Evolutionary conservation across 768 basidiomycete genomes (phyloP), one percentile per base, ranked within the genome.

Genomic region (Hygrophorus pudorinus): DNA sequence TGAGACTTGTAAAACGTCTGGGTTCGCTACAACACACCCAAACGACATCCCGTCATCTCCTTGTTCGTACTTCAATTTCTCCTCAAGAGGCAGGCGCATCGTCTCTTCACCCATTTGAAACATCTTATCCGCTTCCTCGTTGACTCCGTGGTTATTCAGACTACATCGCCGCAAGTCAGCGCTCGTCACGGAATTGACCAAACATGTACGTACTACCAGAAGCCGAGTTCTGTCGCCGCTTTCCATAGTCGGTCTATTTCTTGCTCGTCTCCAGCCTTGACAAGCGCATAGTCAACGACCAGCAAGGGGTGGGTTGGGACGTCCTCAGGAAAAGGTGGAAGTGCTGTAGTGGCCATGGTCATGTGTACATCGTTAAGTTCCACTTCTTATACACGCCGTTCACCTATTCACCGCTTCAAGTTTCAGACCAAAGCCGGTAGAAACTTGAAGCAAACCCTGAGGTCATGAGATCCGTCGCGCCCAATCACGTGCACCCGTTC

Each of bases 61-160:
- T 53, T 77, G 75, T 50, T 78, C 76, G 48, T 60, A 79, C 37
- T 67, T 68, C 63, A 77, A 62, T 53, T 79, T 76, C 54, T 81
- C 78, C 13, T 71, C 72, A 39, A 73, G 47, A 0, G 75, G 73
- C 2, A 81, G 60, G 0, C 56, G 59, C 63, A 81, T 75, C 0
- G 73, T 72, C 42, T 73, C 73, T 8, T 64, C 66, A 6, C 75
- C 76, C 56, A 78, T 66, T 2, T 68, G 67, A 48, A 79, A 79
- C 73, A 81, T 77, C 0, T 55, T 61, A 24, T 70, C 53, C 5
- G 64, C 72, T 42, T 72, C 62, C 3, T 67, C 61, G 34, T 73
- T 69, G 2, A 64, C 68, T 3, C 71, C 78, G 51, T 79, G 75
- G 48, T 79, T 77, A 53, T 72, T 75, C 32, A 80, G 54, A 48